Base-by-base conservation (phyloP, 2,329 filamentous ascomycete species). In the Venturia aucupariae region DNA sequence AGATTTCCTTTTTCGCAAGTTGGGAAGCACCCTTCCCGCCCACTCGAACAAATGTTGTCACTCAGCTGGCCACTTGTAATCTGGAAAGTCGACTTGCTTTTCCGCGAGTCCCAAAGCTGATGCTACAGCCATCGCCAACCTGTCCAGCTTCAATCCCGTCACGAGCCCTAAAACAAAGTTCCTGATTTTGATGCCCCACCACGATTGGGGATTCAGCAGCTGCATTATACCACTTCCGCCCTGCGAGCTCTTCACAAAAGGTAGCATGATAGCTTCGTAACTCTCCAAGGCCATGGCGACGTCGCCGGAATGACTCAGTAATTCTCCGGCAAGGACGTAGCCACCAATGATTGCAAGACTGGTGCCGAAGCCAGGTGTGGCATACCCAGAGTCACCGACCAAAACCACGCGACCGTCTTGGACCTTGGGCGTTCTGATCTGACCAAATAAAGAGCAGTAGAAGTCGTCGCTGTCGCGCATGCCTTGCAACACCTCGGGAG, bases 311-410 rank as follows among this genome's bases (percentile, higher is more conserved):
- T n/a, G 13, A 13, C 35, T 51, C 48, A 46, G 27, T 10, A 65
- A 24, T 62, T 65, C 63, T 24, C 63, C 63, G 22, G 63, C 63
- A 19, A 65, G 59, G 24, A 65, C 13, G 24, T 65, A 65, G 11
- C 35, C 55, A 13, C 63, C 59, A n/a, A 41, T 54, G 27, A 65
- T 65, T 10, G 63, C 63, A 11, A 65, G 44, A 42, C 32, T 62
- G 32, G 63, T 65, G 15, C 63, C 63, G 70, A 67, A 71, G 27
- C 65, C 13, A 0, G 72, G 71, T 19, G 72, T 72, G 0, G 77
- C 76, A 64, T 74, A 75, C 1, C 70, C 76, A 1, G 76, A 74
- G 66, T 79, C 76, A 24, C 65, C 65, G 35, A 66, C n/a, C 13
- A 64, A 27, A 10, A 48, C 54, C 19, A 46, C 42, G 17, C 62